These are phyloP conservation scores for Juncus inflexus DNA, from an alignment of 176 grass and related monocot species.

Conservation along the genomic window DNA sequence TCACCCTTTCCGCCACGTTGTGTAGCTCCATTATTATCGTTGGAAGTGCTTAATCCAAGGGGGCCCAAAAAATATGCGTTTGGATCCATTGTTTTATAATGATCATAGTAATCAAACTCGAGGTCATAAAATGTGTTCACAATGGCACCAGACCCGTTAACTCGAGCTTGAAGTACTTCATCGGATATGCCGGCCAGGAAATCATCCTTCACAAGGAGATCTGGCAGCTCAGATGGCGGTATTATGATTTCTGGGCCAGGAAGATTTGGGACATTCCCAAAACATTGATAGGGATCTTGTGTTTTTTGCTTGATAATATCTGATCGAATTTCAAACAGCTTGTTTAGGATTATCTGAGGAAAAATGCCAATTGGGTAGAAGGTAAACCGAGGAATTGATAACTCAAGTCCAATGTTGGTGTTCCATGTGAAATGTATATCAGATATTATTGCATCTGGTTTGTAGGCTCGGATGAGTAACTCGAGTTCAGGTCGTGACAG, in stretches of 20 bases:
- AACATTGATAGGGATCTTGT: slow-evolving; percentile 9
- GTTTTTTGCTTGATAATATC: neutral
- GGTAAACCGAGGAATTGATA: slow-evolving; percentile 13
- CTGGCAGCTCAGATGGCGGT: slow-evolving; percentile 21
- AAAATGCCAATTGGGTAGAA: slow-evolving; percentile 11
- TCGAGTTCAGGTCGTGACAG: slow-evolving; percentile 1
- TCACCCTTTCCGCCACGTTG: neutral
- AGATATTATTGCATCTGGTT: slow-evolving; percentile 25
- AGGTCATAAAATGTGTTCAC: slow-evolving; percentile 24
- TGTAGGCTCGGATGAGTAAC: slow-evolving; percentile 13
- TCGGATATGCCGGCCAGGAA: rapidly evolving
- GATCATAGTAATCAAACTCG: slow-evolving; percentile 22
- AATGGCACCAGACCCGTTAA: neutral
- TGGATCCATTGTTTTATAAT: neutral
- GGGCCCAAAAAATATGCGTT: slow-evolving; percentile 31
- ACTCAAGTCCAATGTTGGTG: neutral
- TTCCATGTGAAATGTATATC: slow-evolving; percentile 30
- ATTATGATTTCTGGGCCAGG: slow-evolving; percentile 21
- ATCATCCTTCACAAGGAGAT: neutral
- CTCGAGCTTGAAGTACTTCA: rapidly evolving
- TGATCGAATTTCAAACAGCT: neutral
- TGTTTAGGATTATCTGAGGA: neutral
- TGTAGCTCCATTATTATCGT: neutral
- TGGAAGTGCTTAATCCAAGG: neutral
- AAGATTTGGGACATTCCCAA: neutral